Base-by-base conservation (phyloP, 2,329 filamentous ascomycete species). In the Meredithiella fracta region DNA sequence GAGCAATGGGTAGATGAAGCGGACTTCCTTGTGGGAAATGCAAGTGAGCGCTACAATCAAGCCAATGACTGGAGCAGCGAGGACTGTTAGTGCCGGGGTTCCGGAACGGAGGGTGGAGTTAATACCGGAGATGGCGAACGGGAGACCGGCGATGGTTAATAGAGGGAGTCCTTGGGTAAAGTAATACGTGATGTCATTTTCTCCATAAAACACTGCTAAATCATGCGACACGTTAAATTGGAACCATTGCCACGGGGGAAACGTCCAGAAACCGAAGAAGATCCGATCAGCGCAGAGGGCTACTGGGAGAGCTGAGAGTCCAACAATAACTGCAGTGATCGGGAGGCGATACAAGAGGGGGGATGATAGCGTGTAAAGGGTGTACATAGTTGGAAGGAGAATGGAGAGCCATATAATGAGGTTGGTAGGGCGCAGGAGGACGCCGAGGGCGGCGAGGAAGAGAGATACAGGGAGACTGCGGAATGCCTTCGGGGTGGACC, bases 11-110 rank as follows among this genome's bases (percentile, higher is more conserved):
- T 94, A 95, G 62, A 97, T 86, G 72, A 98, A 98, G 64, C 92
- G 87, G 62, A 95, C 86, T 73, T 98, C 92, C 67, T 98, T 98
- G 71, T 98, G 92, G 1, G 88, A 82, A 61, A 97, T 86, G 50
- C 86, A 65, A 1, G 87, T 94, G 34, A 97, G 75, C 1, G 73
- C 67, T 1, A 70, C 65, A 8, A 85, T 69, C 57, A 83, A 85
- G 29, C 79, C 67, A 55, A 82, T 60, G 44, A 83, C 73, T 6
- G 79, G 72, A 29, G 74, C 72, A 8, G 80, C 73, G 7, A 90
- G 69, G 37, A 57, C 52, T n/a, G 15, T 29, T 7, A 76, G 74
- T 55, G 73, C 74, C 53, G 73, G 70, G 66, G 56, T 14, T 51
- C 53, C 4, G 50, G 25, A 64, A 61, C 69, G 40, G 65, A 74